Evolutionary conservation across 306 rosid species (phyloP).

Genomic region (Fagus sylvatica): DNA sequence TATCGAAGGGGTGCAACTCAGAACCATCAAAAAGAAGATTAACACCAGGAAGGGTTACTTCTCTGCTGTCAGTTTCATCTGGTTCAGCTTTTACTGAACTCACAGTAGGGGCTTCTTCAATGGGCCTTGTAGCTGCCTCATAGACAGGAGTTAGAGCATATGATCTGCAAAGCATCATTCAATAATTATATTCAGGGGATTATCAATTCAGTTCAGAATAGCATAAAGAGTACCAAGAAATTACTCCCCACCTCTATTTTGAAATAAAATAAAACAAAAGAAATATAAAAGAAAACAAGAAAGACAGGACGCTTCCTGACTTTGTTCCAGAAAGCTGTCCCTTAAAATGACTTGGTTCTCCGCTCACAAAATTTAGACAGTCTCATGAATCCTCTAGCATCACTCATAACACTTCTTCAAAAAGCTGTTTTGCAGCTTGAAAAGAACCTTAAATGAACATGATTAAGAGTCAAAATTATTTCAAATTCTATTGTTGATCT

Average conservation of each 20-base stretch:
- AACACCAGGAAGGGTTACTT: constrained; percentile 82
- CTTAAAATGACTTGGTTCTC: background rate
- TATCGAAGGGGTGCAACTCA: constrained; percentile 80
- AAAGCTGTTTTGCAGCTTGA: background rate
- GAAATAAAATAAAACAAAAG: too few relatives aligned
- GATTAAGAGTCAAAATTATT: background rate
- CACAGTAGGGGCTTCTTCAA: constrained; percentile 48
- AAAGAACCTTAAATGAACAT: background rate
- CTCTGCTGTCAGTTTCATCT: constrained; percentile 82
- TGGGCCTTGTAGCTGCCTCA: constrained; percentile 58
- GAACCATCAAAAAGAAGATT: constrained; percentile 92
- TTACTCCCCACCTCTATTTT: background rate
- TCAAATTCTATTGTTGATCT: background rate
- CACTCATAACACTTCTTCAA: background rate
- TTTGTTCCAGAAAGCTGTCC: background rate
- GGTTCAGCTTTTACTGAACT: constrained; percentile 53
- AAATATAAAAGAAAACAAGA: background rate
- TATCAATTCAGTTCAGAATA: background rate
- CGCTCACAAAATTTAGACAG: background rate
- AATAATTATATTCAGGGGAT: constrained; percentile 8
- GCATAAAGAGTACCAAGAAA: background rate
- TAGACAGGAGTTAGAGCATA: constrained; percentile 56
- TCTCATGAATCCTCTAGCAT: background rate
- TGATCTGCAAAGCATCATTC: constrained; percentile 64
- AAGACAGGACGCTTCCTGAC: background rate